These are phyloP conservation scores for Ramaria sp. DNA, from an alignment of 768 basidiomycete species.

Conservation along the genomic window DNA sequence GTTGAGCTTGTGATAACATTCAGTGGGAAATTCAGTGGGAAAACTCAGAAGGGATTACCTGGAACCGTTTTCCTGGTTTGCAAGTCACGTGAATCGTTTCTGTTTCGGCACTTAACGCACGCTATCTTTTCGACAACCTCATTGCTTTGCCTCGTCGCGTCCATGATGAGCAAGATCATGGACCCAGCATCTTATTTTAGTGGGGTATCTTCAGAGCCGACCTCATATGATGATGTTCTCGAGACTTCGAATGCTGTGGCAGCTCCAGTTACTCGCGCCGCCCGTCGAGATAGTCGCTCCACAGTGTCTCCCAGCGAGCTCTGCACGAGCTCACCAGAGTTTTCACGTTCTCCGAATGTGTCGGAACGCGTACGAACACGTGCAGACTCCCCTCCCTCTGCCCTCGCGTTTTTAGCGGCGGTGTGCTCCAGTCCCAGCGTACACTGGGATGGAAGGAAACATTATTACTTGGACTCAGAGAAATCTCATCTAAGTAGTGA, in stretches of 20 bases:
- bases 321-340: neutral
- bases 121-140: neutral
- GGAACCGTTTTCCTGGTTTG: too few species aligned
- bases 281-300: neutral
- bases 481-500: neutral
- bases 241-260: too few species aligned
- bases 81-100: slow-evolving; percentile 5
- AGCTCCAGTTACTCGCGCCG: neutral
- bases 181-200: neutral
- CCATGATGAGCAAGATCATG: neutral
- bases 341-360: neutral
- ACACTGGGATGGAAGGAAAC: slow-evolving; percentile 1
- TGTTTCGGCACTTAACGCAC: neutral
- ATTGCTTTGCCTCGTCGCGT: neutral
- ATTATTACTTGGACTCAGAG: slow-evolving; percentile 1
- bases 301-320: neutral
- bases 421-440: slow-evolving; percentile 5
- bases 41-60: too few species aligned
- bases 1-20: too few species aligned
- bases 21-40: too few species aligned
- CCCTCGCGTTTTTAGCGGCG: slow-evolving; percentile 2
- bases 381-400: neutral
- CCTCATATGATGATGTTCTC: neutral
- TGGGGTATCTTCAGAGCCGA: neutral
- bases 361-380: slow-evolving; percentile 1